Base-by-base conservation (phyloP, 306 rosid genomes). In the Prunus mume region DNA sequence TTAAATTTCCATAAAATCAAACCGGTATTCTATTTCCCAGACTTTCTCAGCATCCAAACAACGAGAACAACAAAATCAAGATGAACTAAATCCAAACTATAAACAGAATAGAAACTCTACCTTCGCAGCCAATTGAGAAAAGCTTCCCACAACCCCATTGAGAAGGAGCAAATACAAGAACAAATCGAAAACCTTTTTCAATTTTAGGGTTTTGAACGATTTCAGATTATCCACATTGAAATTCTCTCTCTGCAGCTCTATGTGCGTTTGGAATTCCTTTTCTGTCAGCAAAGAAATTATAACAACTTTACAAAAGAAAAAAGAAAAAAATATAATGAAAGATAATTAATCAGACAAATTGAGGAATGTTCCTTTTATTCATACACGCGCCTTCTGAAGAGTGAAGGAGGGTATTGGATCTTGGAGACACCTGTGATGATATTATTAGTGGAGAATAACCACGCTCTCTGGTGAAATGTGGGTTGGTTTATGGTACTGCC, bases 61-160 rank as follows among this genome's bases (percentile, higher is more conserved):
- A 63, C 58, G 41, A 64, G 54, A 73, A 32, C 34, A 68, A 11
- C 19, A 69, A 22, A 55, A 38, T 38, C 11, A 50, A n/a, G 5
- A 22, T 58, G 12, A 58, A 24, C 4, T 24, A 58, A 11, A 49
- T 25, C 2, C 4, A 9, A 76, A n/a, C 0, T 50, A 77, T 19
- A n/a, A 3, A 5, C 17, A n/a, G 22, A 13, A 19, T 17, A 7
- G 18, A 5, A 13, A 57, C 49, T 19, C 58, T 72, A 90, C 95
- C 95, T 88, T 78, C 92, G 79, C 45, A 86, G 77, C 90, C 92
- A 90, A 72, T 87, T 84, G 85, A 90, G 83, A 76, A 90, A 84
- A 76, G 86, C 95, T 78, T 90, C 91, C 89, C 88, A 86, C 62
- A 87, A 65, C 25, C 88, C 82, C 86, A 85, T 89, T 51, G 83